These are phyloP conservation scores for Saccharum spontaneum DNA, from an alignment of 176 grass and related monocot species.

Conservation along the genomic window DNA sequence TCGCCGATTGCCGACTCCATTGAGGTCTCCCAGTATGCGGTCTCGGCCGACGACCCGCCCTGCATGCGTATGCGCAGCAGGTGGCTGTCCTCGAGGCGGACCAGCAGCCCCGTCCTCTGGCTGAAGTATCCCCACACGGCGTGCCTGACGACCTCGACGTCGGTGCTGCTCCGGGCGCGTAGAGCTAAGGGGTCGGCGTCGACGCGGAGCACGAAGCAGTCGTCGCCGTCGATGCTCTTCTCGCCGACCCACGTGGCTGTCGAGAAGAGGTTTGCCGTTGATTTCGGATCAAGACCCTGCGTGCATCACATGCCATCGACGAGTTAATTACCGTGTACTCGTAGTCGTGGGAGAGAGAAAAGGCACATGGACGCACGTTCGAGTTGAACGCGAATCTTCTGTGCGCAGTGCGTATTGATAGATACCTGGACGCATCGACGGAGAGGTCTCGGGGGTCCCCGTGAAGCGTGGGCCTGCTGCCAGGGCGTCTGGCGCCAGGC, in stretches of 20 bases:
- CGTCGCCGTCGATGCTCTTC: constrained; percentile 51
- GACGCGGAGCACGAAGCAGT: constrained; percentile 80
- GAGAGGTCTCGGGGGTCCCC: constrained; percentile 64
- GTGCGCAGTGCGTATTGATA: not conserved
- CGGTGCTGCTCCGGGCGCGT: constrained; percentile 47
- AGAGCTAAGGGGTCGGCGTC: constrained; percentile 37
- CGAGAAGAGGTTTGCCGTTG: constrained; percentile 72
- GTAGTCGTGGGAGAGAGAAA: not conserved
- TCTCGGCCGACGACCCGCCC: not conserved
- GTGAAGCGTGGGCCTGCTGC: constrained; percentile 81
- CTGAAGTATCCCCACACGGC: constrained; percentile 75
- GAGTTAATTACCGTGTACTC: not conserved
- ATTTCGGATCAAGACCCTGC: constrained; percentile 64
- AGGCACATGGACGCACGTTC: constrained; percentile 11
- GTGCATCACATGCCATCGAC: not conserved
- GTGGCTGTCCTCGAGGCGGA: constrained; percentile 71
- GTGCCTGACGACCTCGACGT: constrained; percentile 72
- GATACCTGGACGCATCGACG: constrained; percentile 54
- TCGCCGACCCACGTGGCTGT: constrained; percentile 62
- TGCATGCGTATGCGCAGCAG: constrained; percentile 45
- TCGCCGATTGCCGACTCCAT: constrained; percentile 69
- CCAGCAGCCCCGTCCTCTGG: constrained; percentile 75
- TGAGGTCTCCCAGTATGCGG: constrained; percentile 74
- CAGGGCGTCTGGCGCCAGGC: constrained; percentile 84
- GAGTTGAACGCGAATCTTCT: not conserved